These are phyloP conservation scores for Fraxinus albicans DNA, from an alignment of 305 asterid genomes.

Conservation along the genomic window DNA sequence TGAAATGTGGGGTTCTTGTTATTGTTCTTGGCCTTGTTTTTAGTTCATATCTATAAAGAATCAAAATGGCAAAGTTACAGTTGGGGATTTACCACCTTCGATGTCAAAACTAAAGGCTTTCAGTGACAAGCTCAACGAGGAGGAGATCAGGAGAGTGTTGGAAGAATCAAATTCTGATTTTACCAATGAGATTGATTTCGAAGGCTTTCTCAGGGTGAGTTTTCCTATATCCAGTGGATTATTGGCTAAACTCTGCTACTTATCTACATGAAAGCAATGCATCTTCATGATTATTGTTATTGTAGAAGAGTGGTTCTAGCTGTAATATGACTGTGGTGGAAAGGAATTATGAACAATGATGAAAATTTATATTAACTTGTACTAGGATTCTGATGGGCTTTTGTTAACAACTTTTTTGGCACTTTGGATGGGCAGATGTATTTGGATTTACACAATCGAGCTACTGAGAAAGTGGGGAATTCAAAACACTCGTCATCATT, in stretches of 20 bases:
- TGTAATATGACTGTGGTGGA: conserved; percentile 12
- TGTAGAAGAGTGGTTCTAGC: conserved; percentile 9
- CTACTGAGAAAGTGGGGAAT: conserved; percentile 56
- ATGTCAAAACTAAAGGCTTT: conserved; percentile 70
- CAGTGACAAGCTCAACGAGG: conserved; percentile 54
- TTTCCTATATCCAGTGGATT: not conserved
- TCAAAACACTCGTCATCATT: conserved; percentile 67
- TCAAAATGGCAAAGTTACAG: conserved; percentile 66
- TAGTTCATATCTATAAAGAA: conserved; percentile 69
- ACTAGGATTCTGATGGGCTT: conserved; percentile 15
- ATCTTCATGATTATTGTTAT: conserved; percentile 10
- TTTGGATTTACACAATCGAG: conserved; percentile 73
- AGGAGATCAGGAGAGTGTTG: conserved; percentile 57
- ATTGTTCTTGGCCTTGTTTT: not conserved
- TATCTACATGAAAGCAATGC: not conserved
- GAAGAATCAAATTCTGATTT: conserved; percentile 53
- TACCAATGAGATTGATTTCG: conserved; percentile 73
- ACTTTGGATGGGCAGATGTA: conserved; percentile 55
- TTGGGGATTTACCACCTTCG: conserved; percentile 69
- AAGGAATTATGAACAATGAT: not conserved
- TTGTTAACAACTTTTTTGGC: conserved; percentile 28
- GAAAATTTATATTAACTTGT: conserved; percentile 16
- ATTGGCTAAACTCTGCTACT: not conserved
- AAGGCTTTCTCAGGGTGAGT: conserved; percentile 88
- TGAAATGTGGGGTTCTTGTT: conserved; percentile 9